Evolutionary conservation across 331 rosid species (phyloP), one percentile per base, ranked within the genome.

Genomic region (Phaseolus coccineus): DNA sequence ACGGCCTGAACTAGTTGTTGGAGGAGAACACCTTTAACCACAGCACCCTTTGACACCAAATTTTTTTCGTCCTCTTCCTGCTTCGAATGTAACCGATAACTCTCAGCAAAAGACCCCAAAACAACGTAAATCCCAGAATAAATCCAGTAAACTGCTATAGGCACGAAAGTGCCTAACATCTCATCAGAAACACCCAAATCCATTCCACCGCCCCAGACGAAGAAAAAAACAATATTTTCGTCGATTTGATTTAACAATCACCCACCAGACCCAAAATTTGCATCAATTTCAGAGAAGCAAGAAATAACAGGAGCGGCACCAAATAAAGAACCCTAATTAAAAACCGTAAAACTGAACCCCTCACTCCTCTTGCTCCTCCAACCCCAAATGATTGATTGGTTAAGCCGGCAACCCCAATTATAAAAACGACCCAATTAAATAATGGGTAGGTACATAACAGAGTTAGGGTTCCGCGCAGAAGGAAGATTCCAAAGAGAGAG

Each of bases 21-120:
- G 47, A 96, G 87, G 46, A 96, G 90, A 87, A 93, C 99, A 62
- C 97, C 99, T 87, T 82, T 90, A 59, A 93, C 90, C 27, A 96
- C 99, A 30, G 87, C 80, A 51, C 59, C 30, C 78, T 91, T 96
- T 9, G 98, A 81, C 1, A 93, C 99, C 93, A 86, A 85, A 85
- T 96, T 96, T 93, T 93, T 96, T 86, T 96, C 97, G 30, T 88
- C 95, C 84, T 96, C 98, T 19, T 91, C 97, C 77, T 85, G 87
- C 88, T 65, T 84, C 2, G 97, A 79, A 84, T 96, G 99, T 72
- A 96, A 82, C 15, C 99, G 85, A 58, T 87, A 91, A 64, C 83
- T 87, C 46, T 93, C 95, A 59, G 81, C 83, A 80, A 89, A 87
- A 3, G 76, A 86, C 2, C 91, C 99, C 27, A 96, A 77, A 39